Conservation (phyloP, 163 green algal species). For the Chlamydomonas reinhardtii region DNA sequence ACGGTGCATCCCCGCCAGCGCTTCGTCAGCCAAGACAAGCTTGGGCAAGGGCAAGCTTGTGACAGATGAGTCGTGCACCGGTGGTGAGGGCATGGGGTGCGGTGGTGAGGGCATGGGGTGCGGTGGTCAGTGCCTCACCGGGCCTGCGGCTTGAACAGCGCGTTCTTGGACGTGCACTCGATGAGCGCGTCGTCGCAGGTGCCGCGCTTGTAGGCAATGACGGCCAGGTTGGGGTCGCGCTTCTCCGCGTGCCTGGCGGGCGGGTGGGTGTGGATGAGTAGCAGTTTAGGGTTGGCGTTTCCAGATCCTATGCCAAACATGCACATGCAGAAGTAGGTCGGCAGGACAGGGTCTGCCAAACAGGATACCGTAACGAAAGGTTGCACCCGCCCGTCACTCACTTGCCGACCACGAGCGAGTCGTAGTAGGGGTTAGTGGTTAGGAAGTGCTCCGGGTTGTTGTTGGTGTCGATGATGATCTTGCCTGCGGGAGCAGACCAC, state of each 20-base stretch:
- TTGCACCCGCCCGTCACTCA: constrained; percentile 16
- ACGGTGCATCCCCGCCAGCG: too few species aligned
- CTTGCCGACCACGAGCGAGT: constrained; percentile 95
- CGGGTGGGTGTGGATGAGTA: not conserved
- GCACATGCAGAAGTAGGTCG: too few species aligned
- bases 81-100: too few species aligned
- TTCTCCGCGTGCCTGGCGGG: constrained; percentile 92
- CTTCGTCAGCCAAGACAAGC: too few species aligned
- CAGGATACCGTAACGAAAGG: too few species aligned
- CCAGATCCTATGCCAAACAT: too few species aligned
- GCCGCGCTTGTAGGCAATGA: constrained; percentile 97
- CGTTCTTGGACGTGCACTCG: constrained; percentile 97
- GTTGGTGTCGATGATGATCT: constrained; percentile 99
- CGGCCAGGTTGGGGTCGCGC: constrained; percentile 97
- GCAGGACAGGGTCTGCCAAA: too few species aligned
- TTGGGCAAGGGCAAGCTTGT: too few species aligned
- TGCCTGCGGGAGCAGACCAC: constrained; percentile 74
- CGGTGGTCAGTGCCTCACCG: constrained; percentile 7
- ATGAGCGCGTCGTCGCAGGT: constrained; percentile 97
- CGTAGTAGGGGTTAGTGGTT: constrained; percentile 99
- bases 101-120: too few species aligned
- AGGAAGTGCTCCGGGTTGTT: constrained; percentile 99
- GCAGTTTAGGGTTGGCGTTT: too few species aligned
- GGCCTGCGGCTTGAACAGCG: constrained; percentile 97
- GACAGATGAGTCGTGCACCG: too few species aligned